Evolutionary conservation across 345 rosid species (phyloP), one percentile per base, ranked within the genome.

Genomic region (Dipteronia dyeriana): DNA sequence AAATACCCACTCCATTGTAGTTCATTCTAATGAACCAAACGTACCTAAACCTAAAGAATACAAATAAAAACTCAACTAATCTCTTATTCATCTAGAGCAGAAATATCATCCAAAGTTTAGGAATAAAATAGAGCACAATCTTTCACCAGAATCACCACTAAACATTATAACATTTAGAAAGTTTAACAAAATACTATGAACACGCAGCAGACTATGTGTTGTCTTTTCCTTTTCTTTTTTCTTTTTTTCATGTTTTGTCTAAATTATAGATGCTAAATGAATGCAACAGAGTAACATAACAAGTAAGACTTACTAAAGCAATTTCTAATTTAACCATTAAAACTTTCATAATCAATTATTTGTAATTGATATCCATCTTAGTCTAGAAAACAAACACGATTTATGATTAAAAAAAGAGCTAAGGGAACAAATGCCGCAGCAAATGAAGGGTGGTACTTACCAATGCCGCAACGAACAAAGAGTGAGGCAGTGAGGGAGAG

Each of bases 241-340:
- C 2, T 31, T 31, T 34, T 31, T 34, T 34, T 4, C 38, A 34
- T 34, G 38, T 34, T 34, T 34, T 34, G 38, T 59, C 78, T 70
- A 79, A 75, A 84, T 85, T 84, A 87, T 88, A 85, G 74, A 79
- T 73, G 63, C 78, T 66, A 68, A 47, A 84, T 70, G 65, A 45
- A 74, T 68, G 47, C 78, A 82, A 74, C 71, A 51, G 71, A 75
- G 12, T 41, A 31, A 9, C 81, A 81, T 16, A 61, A 62, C 74
- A 74, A 75, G 71, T 76, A 62, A 61, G 38, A 14, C 81, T 84
- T 84, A 75, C 69, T 34, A 34, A 34, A 34, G 38, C 38, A 34
- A 34, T 4, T 34, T 34, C 38, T 34, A 34, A 34, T 34, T 34
- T 34, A 34, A 34, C 38, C 38, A 34, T 34, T 34, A 34, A 34